phyloP scores from a whole-genome alignment of 257 asterid genomes.

The Echites panduratus region DNA sequence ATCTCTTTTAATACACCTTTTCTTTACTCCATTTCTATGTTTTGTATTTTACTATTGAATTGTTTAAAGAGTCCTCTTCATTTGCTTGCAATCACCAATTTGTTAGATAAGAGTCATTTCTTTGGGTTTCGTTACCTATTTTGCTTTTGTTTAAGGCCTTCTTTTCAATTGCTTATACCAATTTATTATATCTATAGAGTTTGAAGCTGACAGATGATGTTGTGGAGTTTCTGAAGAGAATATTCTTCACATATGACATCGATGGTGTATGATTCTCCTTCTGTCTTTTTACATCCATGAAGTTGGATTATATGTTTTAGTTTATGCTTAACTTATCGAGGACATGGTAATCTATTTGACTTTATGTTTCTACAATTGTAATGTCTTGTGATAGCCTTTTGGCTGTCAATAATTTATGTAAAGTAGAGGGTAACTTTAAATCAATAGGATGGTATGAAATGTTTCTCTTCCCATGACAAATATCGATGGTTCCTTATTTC shows the following conservation, averaged over 20 bases:
- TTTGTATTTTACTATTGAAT: neutral
- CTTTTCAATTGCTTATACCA: neutral
- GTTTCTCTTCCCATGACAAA: too few species aligned
- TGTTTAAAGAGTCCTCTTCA: neutral
- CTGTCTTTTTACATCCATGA: conserved; percentile 8
- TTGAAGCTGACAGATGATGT: conserved; percentile 90
- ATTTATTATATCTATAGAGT: conserved; percentile 40
- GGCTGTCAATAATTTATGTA: too few species aligned
- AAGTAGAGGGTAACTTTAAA: too few species aligned
- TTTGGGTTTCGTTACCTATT: neutral
- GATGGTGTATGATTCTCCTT: conserved; percentile 57
- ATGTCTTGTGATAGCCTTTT: too few species aligned
- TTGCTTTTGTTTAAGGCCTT: neutral
- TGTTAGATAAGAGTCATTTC: neutral
- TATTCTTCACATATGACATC: conserved; percentile 65
- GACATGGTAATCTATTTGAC: too few species aligned
- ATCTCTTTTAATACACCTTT: too few species aligned
- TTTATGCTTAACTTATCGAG: neutral
- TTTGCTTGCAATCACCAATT: neutral
- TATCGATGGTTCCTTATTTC: too few species aligned
- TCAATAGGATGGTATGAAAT: too few species aligned
- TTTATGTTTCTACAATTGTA: too few species aligned
- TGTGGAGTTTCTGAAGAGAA: conserved; percentile 66
- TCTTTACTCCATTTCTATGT: too few species aligned
- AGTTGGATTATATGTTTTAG: neutral